A percentile compares a stretch with the other conserved stretches of the same genome.
These are phyloP conservation scores for Fusarium keratoplasticum DNA, from an alignment of 2,329 filamentous ascomycete genomes.

Conservation along the genomic window DNA sequence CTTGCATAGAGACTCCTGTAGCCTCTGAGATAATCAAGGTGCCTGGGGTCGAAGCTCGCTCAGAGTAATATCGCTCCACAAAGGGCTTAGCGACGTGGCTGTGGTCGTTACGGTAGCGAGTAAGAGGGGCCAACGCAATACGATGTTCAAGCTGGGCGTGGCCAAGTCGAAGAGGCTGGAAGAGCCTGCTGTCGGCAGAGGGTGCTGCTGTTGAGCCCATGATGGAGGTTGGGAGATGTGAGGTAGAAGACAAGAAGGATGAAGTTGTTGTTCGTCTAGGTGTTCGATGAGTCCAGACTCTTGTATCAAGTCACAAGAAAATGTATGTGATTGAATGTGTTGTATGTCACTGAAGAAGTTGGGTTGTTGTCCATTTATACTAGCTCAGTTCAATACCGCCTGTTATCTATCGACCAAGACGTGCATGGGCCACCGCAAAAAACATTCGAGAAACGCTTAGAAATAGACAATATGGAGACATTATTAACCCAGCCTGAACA, in stretches of 20 bases:
- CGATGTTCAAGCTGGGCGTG: constrained; percentile 35
- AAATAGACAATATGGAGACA: background rate
- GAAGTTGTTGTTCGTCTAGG: background rate
- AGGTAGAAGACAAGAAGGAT: background rate
- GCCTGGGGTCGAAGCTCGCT: constrained; percentile 58
- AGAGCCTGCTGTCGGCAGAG: constrained; percentile 30
- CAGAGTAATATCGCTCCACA: constrained; percentile 46
- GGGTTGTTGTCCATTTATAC: background rate
- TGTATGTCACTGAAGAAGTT: background rate
- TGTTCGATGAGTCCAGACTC: background rate
- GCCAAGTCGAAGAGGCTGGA: constrained; percentile 42
- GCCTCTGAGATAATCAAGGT: constrained; percentile 49
- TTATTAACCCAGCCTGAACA: background rate
- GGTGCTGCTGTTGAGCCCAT: constrained; percentile 26
- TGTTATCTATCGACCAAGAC: background rate
- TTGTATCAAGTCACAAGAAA: background rate
- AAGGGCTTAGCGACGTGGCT: constrained; percentile 46
- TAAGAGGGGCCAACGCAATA: constrained; percentile 48
- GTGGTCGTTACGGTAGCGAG: constrained; percentile 62
- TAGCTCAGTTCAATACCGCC: no score
- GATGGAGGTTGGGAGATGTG: background rate
- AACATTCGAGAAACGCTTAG: background rate
- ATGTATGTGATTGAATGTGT: background rate
- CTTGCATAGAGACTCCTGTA: constrained; percentile 41
- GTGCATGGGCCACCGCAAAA: background rate